These are phyloP conservation scores for Hymenoscyphus fructigenus DNA, from an alignment of 2,329 filamentous ascomycete species.

Conservation along the genomic window DNA sequence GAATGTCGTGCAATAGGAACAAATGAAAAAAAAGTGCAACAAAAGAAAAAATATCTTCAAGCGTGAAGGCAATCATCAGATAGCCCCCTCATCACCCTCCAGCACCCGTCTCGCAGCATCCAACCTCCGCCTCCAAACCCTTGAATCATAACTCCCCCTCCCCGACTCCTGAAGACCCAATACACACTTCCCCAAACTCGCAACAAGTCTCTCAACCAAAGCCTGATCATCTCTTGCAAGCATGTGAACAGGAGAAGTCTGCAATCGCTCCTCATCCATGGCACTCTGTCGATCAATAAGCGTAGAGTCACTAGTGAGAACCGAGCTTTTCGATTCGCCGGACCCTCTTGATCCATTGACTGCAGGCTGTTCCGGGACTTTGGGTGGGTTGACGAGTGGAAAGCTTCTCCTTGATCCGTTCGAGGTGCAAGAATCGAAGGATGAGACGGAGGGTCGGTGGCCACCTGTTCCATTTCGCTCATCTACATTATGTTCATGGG, in stretches of 20 bases:
- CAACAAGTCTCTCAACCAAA: slow-evolving; percentile 59
- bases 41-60: not conserved
- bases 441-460: slow-evolving; percentile 58
- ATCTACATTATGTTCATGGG: slow-evolving; percentile 13
- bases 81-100: slow-evolving; percentile 60
- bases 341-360: slow-evolving; percentile 17
- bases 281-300: slow-evolving; percentile 20
- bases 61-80: not conserved
- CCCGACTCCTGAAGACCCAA: slow-evolving; percentile 56
- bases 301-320: slow-evolving; percentile 23
- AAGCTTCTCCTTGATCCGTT: slow-evolving; percentile 61
- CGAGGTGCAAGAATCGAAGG: slow-evolving; percentile 42
- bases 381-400: slow-evolving; percentile 56
- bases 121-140: slow-evolving; percentile 67
- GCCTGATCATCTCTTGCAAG: slow-evolving; percentile 53
- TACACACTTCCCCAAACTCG: slow-evolving; percentile 59
- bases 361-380: slow-evolving; percentile 26
- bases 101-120: slow-evolving; percentile 73
- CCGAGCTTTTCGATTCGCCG: slow-evolving; percentile 18
- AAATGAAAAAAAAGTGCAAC: not conserved
- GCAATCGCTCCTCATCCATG: slow-evolving; percentile 16
- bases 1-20: not conserved
- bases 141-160: slow-evolving; percentile 55
- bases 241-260: slow-evolving; percentile 35
- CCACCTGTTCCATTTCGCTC: slow-evolving; percentile 18